A percentile compares a stretch with the other conserved stretches of the same genome.
Conservation (phyloP, 2,329 filamentous ascomycete species). For the Pochonia chlamydosporia region DNA sequence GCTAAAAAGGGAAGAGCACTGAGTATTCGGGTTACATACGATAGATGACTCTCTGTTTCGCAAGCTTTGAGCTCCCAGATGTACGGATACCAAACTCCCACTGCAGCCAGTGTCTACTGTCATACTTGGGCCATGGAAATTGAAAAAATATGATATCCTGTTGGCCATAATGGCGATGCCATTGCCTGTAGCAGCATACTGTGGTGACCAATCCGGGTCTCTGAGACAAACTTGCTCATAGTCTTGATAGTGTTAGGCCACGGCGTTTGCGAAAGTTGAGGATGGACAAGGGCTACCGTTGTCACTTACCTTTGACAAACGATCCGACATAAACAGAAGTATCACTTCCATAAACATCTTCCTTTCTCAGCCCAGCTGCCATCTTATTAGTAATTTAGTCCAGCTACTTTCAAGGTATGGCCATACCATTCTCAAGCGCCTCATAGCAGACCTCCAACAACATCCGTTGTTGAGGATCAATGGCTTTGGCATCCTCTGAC, state of each 20-base stretch:
- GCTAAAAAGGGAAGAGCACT: background rate
- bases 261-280: background rate
- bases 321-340: constrained; percentile 45
- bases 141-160: constrained; percentile 49
- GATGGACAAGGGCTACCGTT: background rate
- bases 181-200: constrained; percentile 48
- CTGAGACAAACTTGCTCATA: constrained; percentile 45
- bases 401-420: background rate
- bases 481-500: constrained; percentile 43
- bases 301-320: constrained; percentile 39
- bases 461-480: constrained; percentile 49
- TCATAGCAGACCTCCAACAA: constrained; percentile 46
- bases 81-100: constrained; percentile 46
- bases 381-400: background rate
- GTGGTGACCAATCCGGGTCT: constrained; percentile 43
- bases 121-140: constrained; percentile 49
- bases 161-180: constrained; percentile 50
- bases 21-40: constrained; percentile 17
- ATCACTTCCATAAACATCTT: constrained; percentile 37
- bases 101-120: constrained; percentile 57
- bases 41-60: constrained; percentile 36
- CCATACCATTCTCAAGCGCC: constrained; percentile 41
- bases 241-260: constrained; percentile 23
- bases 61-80: constrained; percentile 46
- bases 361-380: constrained; percentile 36